These are phyloP conservation scores for Raphanus sativus DNA, from an alignment of 345 rosid genomes.

Conservation along the genomic window DNA sequence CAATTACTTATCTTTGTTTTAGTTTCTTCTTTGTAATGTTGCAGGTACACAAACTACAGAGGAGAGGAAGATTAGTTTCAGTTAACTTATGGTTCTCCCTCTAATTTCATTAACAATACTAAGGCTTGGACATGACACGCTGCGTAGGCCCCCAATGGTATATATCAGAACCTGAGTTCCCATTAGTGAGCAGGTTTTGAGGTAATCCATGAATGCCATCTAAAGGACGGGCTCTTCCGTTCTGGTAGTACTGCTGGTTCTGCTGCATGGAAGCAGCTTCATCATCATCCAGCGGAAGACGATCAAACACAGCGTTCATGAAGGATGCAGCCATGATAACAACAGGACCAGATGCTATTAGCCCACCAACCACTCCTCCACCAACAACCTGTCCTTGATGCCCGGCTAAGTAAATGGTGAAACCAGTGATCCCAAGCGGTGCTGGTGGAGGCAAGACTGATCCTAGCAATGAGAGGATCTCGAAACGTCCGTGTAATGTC, in stretches of 20 bases:
- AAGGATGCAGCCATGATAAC: constrained; percentile 88
- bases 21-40: constrained; percentile 16
- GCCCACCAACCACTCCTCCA: constrained; percentile 78
- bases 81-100: constrained; percentile 11
- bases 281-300: constrained; percentile 77
- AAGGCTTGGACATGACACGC: constrained; percentile 52
- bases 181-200: constrained; percentile 69
- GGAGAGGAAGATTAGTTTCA: constrained; percentile 27
- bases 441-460: constrained; percentile 92
- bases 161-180: constrained; percentile 54
- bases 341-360: constrained; percentile 92
- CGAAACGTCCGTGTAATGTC: constrained; percentile 92
- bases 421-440: constrained; percentile 80
- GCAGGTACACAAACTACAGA: constrained; percentile 34
- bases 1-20: not conserved
- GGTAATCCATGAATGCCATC: constrained; percentile 70
- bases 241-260: constrained; percentile 59
- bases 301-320: constrained; percentile 89
- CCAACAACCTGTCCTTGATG: constrained; percentile 96
- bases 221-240: constrained; percentile 52
- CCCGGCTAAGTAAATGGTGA: constrained; percentile 88
- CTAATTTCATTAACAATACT: constrained; percentile 16
- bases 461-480: constrained; percentile 89
- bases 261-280: constrained; percentile 47
- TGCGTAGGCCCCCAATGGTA: constrained; percentile 60